Percentiles rank a stretch among this genome's conserved stretches.
phyloP scores from a whole-genome alignment of 495 filamentous ascomycete species.

The Corynascus novoguineensis region DNA sequence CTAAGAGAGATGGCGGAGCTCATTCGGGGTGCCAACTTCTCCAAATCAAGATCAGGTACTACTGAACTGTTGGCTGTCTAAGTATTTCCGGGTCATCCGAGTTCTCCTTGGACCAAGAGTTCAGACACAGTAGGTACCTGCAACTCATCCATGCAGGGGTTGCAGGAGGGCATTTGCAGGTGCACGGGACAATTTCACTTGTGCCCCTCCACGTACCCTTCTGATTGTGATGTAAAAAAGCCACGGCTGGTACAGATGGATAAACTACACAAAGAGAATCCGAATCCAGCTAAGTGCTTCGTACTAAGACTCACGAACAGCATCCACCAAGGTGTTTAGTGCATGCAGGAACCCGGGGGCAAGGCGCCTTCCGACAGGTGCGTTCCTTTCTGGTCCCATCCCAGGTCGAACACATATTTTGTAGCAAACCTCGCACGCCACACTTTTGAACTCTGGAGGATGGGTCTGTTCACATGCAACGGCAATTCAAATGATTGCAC shows the following conservation, averaged over 20 bases:
- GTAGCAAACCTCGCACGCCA: too few species aligned
- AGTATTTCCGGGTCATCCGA: background rate
- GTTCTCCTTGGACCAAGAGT: background rate
- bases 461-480: background rate
- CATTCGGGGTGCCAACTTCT: too few species aligned
- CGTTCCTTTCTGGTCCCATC: too few species aligned
- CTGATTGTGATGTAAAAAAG: background rate
- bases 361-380: background rate
- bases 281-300: too few species aligned
- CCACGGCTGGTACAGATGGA: background rate
- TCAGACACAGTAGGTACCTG: background rate
- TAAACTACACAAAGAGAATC: too few species aligned
- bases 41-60: too few species aligned
- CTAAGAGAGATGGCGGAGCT: too few species aligned
- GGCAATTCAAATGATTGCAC: background rate
- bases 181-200: background rate
- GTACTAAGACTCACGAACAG: too few species aligned
- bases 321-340: too few species aligned
- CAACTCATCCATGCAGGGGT: constrained; percentile 1
- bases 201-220: background rate
- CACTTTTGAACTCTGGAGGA: background rate
- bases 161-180: background rate
- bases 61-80: too few species aligned
- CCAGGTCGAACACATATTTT: too few species aligned
- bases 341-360: constrained; percentile 1